phyloP scores from a whole-genome alignment of 2,329 filamentous ascomycete genomes.

The Pleurostoma richardsiae region DNA sequence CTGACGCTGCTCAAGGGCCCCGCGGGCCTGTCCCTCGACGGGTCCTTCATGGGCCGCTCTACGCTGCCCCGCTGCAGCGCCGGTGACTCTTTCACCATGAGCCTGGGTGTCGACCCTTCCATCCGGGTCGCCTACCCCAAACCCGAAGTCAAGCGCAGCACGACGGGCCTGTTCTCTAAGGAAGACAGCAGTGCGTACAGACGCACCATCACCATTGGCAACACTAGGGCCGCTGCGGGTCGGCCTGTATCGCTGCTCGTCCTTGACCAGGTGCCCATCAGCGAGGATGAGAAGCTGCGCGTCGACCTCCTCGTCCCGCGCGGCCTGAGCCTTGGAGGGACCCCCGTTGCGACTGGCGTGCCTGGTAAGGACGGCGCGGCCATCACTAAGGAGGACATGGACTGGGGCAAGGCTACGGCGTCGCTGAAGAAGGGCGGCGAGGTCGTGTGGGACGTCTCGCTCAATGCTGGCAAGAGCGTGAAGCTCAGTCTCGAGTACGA shows the following conservation, averaged over 20 bases:
- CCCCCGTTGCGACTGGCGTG: conserved; percentile 28
- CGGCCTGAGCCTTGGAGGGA: conserved; percentile 36
- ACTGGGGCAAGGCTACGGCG: conserved; percentile 51
- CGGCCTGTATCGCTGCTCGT: conserved; percentile 43
- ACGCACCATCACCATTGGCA: conserved; percentile 43
- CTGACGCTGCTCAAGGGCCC: conserved; percentile 51
- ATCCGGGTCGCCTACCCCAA: conserved; percentile 51
- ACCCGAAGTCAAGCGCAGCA: conserved; percentile 46
- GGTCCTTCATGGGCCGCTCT: conserved; percentile 54
- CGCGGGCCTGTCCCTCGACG: conserved; percentile 57
- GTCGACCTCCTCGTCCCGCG: conserved; percentile 45
- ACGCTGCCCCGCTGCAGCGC: conserved; percentile 49
- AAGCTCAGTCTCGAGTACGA: conserved; percentile 58
- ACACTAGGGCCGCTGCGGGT: conserved; percentile 34
- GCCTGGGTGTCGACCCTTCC: conserved; percentile 55
- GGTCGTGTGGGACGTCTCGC: conserved; percentile 51
- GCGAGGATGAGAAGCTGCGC: conserved; percentile 51
- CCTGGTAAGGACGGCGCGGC: conserved; percentile 11
- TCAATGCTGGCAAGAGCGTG: conserved; percentile 53
- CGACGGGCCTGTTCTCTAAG: conserved; percentile 47
- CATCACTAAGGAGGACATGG: conserved; percentile 22
- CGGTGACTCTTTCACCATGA: conserved; percentile 47
- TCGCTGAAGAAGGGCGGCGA: conserved; percentile 52
- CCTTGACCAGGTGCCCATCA: conserved; percentile 57
- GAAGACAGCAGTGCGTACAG: conserved; percentile 46